Evolutionary conservation across 2,329 filamentous ascomycete genomes (phyloP).

Genomic region (Monosporascus sp.): DNA sequence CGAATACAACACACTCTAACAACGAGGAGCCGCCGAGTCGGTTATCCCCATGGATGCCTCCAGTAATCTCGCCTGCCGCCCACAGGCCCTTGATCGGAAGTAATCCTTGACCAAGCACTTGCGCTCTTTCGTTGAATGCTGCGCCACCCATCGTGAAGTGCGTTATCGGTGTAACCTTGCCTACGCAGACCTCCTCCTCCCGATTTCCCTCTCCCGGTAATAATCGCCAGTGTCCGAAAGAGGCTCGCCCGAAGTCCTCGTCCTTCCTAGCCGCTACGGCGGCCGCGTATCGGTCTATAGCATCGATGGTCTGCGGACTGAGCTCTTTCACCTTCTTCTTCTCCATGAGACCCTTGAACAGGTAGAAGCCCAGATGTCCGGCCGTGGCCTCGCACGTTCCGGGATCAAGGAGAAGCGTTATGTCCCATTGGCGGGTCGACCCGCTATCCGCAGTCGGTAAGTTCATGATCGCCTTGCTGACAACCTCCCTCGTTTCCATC

Average conservation of each 20-base stretch:
- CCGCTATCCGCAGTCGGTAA: conserved; percentile 24
- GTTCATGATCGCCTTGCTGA: conserved; percentile 48
- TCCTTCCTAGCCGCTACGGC: conserved; percentile 33
- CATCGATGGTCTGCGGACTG: conserved; percentile 29
- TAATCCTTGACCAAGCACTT: conserved; percentile 41
- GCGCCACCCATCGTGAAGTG: conserved; percentile 66
- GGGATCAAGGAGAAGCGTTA: conserved; percentile 55
- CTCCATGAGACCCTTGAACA: conserved; percentile 55
- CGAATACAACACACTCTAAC: conserved; percentile 60
- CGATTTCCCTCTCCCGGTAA: conserved; percentile 35
- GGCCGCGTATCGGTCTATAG: conserved; percentile 45
- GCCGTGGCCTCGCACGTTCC: conserved; percentile 47
- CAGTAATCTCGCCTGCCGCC: conserved; percentile 60
- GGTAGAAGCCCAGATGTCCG: conserved; percentile 57
- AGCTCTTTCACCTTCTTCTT: conserved; percentile 52
- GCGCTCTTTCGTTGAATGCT: conserved; percentile 47
- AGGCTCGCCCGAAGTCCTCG: conserved; percentile 42
- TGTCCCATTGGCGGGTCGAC: conserved; percentile 48
- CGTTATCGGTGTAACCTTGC: conserved; percentile 56
- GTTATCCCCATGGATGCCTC: conserved; percentile 60
- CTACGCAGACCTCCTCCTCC: conserved; percentile 52
- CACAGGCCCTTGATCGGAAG: conserved; percentile 50
- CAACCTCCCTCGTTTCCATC: conserved; percentile 51
- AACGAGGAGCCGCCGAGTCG: conserved; percentile 56
- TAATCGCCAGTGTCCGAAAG: conserved; percentile 53